Percentiles rank a stretch among this genome's conserved stretches.
Evolutionary conservation across 768 basidiomycete species (phyloP).

Genomic region (Agrocybe chaxingu): DNA sequence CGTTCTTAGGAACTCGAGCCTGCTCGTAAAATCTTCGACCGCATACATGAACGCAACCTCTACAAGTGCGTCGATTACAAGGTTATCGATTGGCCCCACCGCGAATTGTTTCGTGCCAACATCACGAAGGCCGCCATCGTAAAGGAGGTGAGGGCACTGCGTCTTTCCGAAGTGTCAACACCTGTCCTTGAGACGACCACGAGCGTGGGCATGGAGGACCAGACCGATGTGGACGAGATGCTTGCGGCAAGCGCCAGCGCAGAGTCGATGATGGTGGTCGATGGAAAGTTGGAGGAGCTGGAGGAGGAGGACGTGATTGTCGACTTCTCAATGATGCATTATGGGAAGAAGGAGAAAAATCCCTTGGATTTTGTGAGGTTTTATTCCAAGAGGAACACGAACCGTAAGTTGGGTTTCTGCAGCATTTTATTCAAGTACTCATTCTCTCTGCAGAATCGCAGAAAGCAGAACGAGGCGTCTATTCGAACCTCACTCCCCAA

Average conservation of each 20-base stretch:
- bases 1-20: constrained; percentile 49
- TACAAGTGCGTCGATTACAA: constrained; percentile 72
- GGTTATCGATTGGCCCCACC: constrained; percentile 37
- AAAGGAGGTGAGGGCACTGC: constrained; percentile 29
- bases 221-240: too few relatives aligned
- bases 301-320: constrained; percentile 57
- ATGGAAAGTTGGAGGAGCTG: constrained; percentile 26
- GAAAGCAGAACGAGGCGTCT: constrained; percentile 49
- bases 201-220: too few relatives aligned
- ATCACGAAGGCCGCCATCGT: constrained; percentile 45
- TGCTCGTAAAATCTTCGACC: constrained; percentile 58
- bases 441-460: constrained; percentile 32
- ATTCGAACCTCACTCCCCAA: constrained; percentile 62
- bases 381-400: constrained; percentile 62
- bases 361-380: constrained; percentile 71
- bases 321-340: constrained; percentile 63
- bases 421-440: neutral
- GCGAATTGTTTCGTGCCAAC: constrained; percentile 29
- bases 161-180: neutral
- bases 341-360: constrained; percentile 69
- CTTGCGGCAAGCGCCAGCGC: too few relatives aligned
- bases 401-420: constrained; percentile 37
- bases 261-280: too few relatives aligned
- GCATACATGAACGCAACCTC: constrained; percentile 60
- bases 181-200: too few relatives aligned